These are phyloP conservation scores for Talaromyces funiculosus DNA, from an alignment of 2,329 filamentous ascomycete species.

Conservation along the genomic window DNA sequence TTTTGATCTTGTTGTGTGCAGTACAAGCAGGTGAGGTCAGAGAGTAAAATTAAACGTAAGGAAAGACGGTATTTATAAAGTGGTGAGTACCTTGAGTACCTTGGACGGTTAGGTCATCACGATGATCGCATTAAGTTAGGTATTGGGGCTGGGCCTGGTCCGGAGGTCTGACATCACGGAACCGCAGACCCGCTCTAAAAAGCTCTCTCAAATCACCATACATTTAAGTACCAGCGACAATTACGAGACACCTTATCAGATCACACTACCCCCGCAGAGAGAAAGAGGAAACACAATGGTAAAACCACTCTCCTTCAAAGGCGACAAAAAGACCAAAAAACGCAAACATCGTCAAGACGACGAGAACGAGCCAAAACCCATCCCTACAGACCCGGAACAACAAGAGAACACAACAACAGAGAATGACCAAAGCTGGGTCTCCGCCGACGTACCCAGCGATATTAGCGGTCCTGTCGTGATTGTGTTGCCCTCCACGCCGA, in stretches of 20 bases:
- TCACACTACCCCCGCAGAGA: neutral
- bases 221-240: neutral
- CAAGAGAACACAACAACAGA: slow-evolving; percentile 36
- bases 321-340: slow-evolving; percentile 83
- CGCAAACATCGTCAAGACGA: slow-evolving; percentile 62
- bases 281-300: slow-evolving; percentile 37
- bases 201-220: neutral
- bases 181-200: neutral
- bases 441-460: slow-evolving; percentile 67
- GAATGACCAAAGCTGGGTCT: slow-evolving; percentile 85
- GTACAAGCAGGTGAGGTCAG: neutral
- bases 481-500: slow-evolving; percentile 66
- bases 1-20: neutral
- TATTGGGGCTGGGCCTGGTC: neutral
- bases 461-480: slow-evolving; percentile 77
- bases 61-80: neutral
- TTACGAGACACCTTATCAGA: neutral
- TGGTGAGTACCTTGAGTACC: slow-evolving; percentile 2
- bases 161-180: neutral
- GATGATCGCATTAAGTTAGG: neutral
- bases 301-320: slow-evolving; percentile 90
- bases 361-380: slow-evolving; percentile 40
- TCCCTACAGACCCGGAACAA: slow-evolving; percentile 20
- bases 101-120: slow-evolving; percentile 3
- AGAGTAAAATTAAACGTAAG: neutral